Evolutionary conservation across 768 basidiomycete species (phyloP).

Genomic region (Dioszegia crocea): DNA sequence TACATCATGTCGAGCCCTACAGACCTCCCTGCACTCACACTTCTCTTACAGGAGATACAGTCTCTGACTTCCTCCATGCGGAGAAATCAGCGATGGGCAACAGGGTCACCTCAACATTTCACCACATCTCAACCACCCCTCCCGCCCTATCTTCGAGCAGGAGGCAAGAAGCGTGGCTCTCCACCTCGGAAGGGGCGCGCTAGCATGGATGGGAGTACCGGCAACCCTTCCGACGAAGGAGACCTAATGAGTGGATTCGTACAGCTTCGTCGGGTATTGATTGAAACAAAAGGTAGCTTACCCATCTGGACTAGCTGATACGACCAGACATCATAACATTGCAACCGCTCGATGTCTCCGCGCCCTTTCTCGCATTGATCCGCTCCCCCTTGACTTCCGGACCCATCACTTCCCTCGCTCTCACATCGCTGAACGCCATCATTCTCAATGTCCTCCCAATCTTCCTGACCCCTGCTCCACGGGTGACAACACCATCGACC

Average conservation of each 20-base stretch:
- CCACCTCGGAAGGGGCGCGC: slow-evolving; percentile 46
- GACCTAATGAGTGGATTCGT: slow-evolving; percentile 88
- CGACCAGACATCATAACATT: slow-evolving; percentile 34
- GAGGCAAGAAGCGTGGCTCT: slow-evolving; percentile 1
- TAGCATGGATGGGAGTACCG: slow-evolving; percentile 54
- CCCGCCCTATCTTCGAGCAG: slow-evolving; percentile 22
- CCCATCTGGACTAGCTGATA: neutral
- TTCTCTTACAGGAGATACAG: slow-evolving; percentile 83
- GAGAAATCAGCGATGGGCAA: slow-evolving; percentile 95
- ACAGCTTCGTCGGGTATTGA: slow-evolving; percentile 69
- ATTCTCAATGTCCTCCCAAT: slow-evolving; percentile 54
- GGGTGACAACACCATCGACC: slow-evolving; percentile 52
- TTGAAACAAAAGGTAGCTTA: slow-evolving; percentile 59
- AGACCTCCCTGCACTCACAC: slow-evolving; percentile 39
- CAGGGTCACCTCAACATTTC: slow-evolving; percentile 48
- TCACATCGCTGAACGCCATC: slow-evolving; percentile 81
- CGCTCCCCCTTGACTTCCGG: slow-evolving; percentile 92
- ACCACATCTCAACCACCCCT: slow-evolving; percentile 20
- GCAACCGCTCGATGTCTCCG: slow-evolving; percentile 55
- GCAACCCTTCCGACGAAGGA: slow-evolving; percentile 61
- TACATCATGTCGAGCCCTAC: slow-evolving; percentile 19
- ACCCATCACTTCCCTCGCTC: slow-evolving; percentile 91
- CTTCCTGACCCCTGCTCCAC: slow-evolving; percentile 29
- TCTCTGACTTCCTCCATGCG: slow-evolving; percentile 92
- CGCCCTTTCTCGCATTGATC: slow-evolving; percentile 88